phyloP scores from a whole-genome alignment of 2,329 filamentous ascomycete genomes.

The Xylaria sp. region DNA sequence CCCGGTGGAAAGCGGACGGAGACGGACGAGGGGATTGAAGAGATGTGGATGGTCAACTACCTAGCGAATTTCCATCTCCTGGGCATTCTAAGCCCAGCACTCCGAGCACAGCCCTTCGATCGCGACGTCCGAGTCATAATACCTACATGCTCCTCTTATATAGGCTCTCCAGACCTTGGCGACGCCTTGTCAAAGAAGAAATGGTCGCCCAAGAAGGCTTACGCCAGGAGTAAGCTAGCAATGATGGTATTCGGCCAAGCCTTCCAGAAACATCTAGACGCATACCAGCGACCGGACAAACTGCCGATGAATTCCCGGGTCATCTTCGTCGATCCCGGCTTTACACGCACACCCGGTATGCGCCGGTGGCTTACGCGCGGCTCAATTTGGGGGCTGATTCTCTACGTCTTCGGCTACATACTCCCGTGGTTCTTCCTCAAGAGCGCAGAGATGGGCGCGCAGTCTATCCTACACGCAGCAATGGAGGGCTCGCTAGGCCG shows the following conservation, averaged over 20 bases:
- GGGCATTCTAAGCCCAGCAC: conserved; percentile 88
- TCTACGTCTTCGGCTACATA: conserved; percentile 83
- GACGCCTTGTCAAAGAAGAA: conserved; percentile 61
- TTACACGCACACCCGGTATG: conserved; percentile 85
- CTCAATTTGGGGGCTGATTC: conserved; percentile 78
- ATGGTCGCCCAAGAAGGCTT: conserved; percentile 68
- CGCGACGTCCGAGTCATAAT: conserved; percentile 91
- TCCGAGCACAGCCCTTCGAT: conserved; percentile 91
- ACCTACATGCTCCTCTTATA: conserved; percentile 88
- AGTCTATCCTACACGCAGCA: conserved; percentile 84
- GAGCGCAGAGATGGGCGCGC: conserved; percentile 82
- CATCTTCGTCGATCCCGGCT: conserved; percentile 87
- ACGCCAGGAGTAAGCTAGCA: conserved; percentile 77
- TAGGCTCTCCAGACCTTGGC: conserved; percentile 75
- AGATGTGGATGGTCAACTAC: conserved; percentile 95
- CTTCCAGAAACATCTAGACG: conserved; percentile 90
- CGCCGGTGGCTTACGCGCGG: conserved; percentile 88
- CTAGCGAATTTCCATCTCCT: conserved; percentile 95
- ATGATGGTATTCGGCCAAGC: conserved; percentile 89
- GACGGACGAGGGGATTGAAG: conserved; percentile 84
- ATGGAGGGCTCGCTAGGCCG: conserved; percentile 81
- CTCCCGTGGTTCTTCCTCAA: conserved; percentile 91
- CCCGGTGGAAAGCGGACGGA: conserved; percentile 67
- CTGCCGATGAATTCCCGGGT: conserved; percentile 85
- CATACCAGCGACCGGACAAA: conserved; percentile 85